Evolutionary conservation across 2,329 filamentous ascomycete genomes (phyloP).

Genomic region (Aureobasidium sp.): DNA sequence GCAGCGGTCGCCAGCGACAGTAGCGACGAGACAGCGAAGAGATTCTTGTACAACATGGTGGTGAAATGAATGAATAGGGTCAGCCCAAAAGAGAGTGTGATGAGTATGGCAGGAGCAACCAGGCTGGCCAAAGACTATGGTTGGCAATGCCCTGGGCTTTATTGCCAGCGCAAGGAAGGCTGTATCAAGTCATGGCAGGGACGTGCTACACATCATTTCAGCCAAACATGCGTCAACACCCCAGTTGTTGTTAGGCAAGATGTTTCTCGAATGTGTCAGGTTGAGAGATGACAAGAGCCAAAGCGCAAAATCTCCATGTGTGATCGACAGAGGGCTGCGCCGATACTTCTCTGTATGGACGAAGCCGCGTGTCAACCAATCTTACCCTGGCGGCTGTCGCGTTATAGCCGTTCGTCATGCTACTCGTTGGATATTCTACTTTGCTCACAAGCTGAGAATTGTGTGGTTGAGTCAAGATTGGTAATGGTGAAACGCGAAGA

Average conservation of each 20-base stretch:
- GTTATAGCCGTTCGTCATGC: neutral
- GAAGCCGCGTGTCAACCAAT: neutral
- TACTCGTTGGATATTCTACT: neutral
- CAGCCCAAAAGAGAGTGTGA: neutral
- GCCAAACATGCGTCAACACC: neutral
- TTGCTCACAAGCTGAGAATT: neutral
- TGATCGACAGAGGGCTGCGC: conserved; percentile 2
- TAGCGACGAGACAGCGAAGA: neutral
- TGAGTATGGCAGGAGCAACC: neutral
- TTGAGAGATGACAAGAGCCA: neutral
- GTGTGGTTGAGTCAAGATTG: neutral
- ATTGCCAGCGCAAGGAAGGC: neutral
- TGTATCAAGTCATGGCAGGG: neutral
- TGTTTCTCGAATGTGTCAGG: conserved; percentile 10
- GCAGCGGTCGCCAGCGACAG: conserved; percentile 10
- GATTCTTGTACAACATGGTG: conserved; percentile 2
- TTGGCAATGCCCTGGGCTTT: neutral
- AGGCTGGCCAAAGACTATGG: neutral
- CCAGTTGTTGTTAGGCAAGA: neutral
- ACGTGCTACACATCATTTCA: neutral
- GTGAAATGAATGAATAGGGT: neutral
- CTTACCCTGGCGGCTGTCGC: neutral
- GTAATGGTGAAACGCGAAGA: neutral
- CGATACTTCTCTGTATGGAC: neutral
- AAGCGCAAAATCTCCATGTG: neutral